These are phyloP conservation scores for Medicago lupulina DNA, from an alignment of 306 rosid species.

Conservation along the genomic window DNA sequence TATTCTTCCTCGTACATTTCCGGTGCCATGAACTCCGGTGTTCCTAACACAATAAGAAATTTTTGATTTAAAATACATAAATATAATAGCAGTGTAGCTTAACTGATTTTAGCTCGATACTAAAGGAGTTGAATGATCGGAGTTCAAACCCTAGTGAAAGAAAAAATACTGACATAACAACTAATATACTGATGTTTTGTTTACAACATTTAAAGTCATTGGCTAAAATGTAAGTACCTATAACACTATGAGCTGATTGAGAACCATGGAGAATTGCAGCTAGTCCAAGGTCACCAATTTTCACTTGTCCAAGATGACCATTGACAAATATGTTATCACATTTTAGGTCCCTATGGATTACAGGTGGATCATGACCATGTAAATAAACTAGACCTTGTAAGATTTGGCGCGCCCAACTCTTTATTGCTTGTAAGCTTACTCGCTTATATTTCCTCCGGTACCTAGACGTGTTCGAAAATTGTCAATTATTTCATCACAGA, in stretches of 20 bases:
- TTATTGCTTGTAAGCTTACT: constrained; percentile 70
- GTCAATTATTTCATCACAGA: constrained; percentile 8
- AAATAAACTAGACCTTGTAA: constrained; percentile 79
- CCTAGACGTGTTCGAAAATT: constrained; percentile 48
- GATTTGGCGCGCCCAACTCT: constrained; percentile 86
- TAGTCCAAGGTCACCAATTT: constrained; percentile 93
- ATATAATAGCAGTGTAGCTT: background rate
- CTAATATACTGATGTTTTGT: background rate
- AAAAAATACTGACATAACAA: background rate
- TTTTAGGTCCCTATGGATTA: constrained; percentile 91
- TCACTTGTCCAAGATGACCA: constrained; percentile 97
- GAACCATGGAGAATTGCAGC: constrained; percentile 85
- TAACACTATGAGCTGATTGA: constrained; percentile 85
- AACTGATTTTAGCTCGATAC: background rate
- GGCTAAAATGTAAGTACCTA: constrained; percentile 58
- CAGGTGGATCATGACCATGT: constrained; percentile 87
- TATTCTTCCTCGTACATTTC: constrained; percentile 91
- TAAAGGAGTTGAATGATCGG: background rate
- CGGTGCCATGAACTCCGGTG: constrained; percentile 98
- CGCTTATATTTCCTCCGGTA: constrained; percentile 72
- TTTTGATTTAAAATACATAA: too few species aligned
- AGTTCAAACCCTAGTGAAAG: background rate
- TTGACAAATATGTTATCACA: constrained; percentile 92
- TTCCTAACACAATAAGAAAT: constrained; percentile 53
- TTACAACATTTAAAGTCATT: background rate